Percentiles rank a stretch among this genome's conserved stretches.
Evolutionary conservation across 805 yeast species (phyloP).

Genomic region (Wickerhamomyces ciferrii): DNA sequence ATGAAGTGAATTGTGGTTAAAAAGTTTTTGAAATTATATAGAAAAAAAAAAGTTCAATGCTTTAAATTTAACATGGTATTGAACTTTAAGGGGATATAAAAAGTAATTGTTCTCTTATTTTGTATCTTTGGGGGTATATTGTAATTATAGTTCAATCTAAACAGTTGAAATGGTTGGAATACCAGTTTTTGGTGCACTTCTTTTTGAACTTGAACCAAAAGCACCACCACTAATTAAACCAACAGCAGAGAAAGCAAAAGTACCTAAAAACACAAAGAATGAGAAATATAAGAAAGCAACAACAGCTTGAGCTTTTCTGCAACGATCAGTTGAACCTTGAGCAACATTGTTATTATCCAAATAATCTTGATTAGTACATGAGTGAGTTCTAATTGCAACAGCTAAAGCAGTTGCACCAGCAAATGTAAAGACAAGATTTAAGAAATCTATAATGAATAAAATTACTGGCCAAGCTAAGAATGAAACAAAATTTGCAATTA

Average conservation of each 20-base stretch:
- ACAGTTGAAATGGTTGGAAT: conserved; percentile 90
- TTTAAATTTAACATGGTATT: no score
- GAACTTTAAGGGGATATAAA: no score
- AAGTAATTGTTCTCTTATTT: no score
- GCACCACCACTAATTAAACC: conserved; percentile 55
- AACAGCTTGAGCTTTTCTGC: conserved; percentile 91
- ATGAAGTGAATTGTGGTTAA: no score
- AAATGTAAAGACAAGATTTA: conserved; percentile 88
- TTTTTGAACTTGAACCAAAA: conserved; percentile 44
- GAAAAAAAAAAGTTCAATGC: no score
- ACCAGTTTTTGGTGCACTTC: conserved; percentile 61
- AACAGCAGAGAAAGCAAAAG: conserved; percentile 45
- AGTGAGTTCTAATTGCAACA: conserved; percentile 80
- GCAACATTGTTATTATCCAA: conserved; percentile 59
- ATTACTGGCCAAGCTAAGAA: conserved; percentile 86
- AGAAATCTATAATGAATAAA: conserved; percentile 70
- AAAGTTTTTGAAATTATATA: no score
- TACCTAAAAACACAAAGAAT: conserved; percentile 66
- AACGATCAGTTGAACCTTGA: conserved; percentile 77
- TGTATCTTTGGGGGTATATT: not conserved
- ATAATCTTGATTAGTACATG: conserved; percentile 70
- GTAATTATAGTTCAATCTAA: no score
- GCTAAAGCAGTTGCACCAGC: conserved; percentile 95
- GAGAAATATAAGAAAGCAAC: conserved; percentile 83
- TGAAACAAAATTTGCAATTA: conserved; percentile 69